phyloP scores from a whole-genome alignment of 345 rosid species.

The Euphorbia pulcherrima region DNA sequence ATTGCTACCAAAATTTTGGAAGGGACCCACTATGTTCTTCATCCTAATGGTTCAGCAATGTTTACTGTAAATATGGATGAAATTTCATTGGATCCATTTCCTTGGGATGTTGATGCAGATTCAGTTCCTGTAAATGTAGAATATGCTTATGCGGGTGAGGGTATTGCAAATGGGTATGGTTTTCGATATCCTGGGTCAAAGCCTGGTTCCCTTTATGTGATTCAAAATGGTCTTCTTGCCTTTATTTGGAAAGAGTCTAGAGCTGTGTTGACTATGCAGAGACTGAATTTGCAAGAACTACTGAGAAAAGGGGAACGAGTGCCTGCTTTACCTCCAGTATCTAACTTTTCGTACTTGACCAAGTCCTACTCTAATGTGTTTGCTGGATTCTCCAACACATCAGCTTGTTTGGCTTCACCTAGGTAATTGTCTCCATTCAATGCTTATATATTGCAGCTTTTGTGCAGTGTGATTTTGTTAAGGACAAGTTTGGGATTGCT shows the following conservation, averaged over 20 bases:
- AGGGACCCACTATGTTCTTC: constrained; percentile 78
- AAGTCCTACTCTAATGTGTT: constrained; percentile 79
- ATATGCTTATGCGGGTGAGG: constrained; percentile 64
- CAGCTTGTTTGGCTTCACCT: constrained; percentile 39
- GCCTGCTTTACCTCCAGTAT: constrained; percentile 55
- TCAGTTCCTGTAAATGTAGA: constrained; percentile 41
- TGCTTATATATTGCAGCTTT: not conserved
- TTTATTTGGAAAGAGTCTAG: constrained; percentile 82
- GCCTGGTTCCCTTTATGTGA: constrained; percentile 71
- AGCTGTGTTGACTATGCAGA: constrained; percentile 65
- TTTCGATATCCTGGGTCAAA: constrained; percentile 86
- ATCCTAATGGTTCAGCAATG: constrained; percentile 91
- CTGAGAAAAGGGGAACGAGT: constrained; percentile 69
- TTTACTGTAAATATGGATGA: constrained; percentile 66
- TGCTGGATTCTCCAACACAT: constrained; percentile 47
- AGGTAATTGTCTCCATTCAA: constrained; percentile 36
- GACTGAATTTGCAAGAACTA: constrained; percentile 61
- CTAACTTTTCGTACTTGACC: constrained; percentile 71
- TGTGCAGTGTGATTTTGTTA: not conserved
- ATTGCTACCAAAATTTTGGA: constrained; percentile 84
- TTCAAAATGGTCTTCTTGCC: constrained; percentile 62
- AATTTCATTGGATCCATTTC: constrained; percentile 62
- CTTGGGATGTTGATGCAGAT: constrained; percentile 60
- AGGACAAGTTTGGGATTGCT: too few relatives aligned
- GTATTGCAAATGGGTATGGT: constrained; percentile 85